Base-by-base conservation (phyloP, 345 rosid genomes). In the Nasturtium officinale region DNA sequence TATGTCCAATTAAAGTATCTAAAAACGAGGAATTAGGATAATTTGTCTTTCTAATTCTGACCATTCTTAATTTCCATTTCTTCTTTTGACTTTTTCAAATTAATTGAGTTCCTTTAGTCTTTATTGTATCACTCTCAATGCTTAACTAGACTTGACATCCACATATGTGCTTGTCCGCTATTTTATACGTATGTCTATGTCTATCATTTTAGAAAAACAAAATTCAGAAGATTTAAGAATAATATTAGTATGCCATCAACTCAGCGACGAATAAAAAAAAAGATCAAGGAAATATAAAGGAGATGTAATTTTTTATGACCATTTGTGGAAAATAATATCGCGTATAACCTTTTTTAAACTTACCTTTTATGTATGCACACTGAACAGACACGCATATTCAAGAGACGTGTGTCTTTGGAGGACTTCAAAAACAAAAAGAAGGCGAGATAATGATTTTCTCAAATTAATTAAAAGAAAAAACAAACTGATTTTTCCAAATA, bases 321-420 rank as follows among this genome's bases (percentile, higher is more conserved):
- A n/a, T 16, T 37, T 67, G 25, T 51, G 48, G 60, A 67, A 5
- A 35, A 42, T 43, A 60, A 30, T 67, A 67, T 67, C 8, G 46
- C 29, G 12, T n/a, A 13, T 8, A 8, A 51, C 23, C 9, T 25
- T 56, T 35, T 20, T 1, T 3, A 10, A 17, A 21, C 4, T 11
- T n/a, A 15, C 32, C n/a, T 37, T 56, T 54, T n/a, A 35, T 17
- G 47, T 46, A 70, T 63, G 35, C 45, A 76, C 80, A 76, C 76
- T 70, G 71, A 47, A 76, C 61, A 63, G 61, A 69, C 80, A 69
- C 80, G 75, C 71, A 69, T 62, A 54, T 76, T 55, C 71, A 55
- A 76, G 79, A 55, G 70, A 70, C 76, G 79, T 76, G 75, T 21
- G 61, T 63, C 45, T 76, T 47, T 63, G 61, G 43, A 76, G 76